A percentile compares a stretch with the other conserved stretches of the same genome.
These are phyloP conservation scores for Lachancea sp. DNA, from an alignment of 805 yeast genomes.

Conservation along the genomic window DNA sequence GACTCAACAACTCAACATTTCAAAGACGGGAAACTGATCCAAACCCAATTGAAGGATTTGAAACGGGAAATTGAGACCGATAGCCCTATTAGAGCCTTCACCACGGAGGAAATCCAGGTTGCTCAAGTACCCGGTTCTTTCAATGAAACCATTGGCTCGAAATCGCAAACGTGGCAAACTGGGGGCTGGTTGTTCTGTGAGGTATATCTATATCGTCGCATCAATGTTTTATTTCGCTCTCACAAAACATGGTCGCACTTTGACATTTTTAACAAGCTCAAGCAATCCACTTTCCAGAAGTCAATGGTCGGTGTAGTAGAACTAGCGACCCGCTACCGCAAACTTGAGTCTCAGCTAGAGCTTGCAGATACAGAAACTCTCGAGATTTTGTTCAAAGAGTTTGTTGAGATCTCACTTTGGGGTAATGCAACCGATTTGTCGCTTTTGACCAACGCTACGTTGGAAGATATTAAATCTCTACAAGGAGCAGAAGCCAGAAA, in stretches of 20 bases:
- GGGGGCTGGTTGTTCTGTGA: constrained; percentile 92
- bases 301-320: constrained; percentile 76
- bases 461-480: constrained; percentile 82
- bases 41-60: constrained; percentile 37
- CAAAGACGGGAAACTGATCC: constrained; percentile 45
- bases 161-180: constrained; percentile 57
- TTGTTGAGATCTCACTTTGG: constrained; percentile 87
- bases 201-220: constrained; percentile 70
- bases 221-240: constrained; percentile 42
- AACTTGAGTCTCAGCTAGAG: constrained; percentile 32
- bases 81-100: constrained; percentile 39
- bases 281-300: constrained; percentile 66
- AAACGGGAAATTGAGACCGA: constrained; percentile 41
- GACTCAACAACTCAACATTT: constrained; percentile 25
- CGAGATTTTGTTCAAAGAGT: constrained; percentile 65
- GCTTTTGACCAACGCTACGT: constrained; percentile 75
- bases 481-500: constrained; percentile 88
- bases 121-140: constrained; percentile 47
- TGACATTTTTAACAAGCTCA: constrained; percentile 69
- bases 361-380: constrained; percentile 38
- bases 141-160: constrained; percentile 43
- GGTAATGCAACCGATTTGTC: constrained; percentile 97
- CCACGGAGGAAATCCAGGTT: constrained; percentile 33
- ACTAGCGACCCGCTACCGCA: constrained; percentile 59
- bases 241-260: constrained; percentile 40